phyloP scores from a whole-genome alignment of 345 rosid genomes.

The Linum tenue region DNA sequence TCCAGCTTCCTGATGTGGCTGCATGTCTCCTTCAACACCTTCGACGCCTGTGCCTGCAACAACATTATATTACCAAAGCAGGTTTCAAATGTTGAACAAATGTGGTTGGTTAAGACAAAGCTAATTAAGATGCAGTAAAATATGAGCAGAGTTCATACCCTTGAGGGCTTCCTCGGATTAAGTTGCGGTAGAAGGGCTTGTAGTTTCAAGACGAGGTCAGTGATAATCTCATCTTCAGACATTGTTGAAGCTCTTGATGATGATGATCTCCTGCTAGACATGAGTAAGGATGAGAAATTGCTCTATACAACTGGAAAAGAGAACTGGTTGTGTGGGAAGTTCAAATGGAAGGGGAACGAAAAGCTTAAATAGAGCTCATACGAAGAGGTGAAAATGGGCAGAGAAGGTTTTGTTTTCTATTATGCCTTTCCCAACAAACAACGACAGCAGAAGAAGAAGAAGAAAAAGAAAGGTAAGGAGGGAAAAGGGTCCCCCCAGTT shows the following conservation, averaged over 20 bases:
- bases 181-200: constrained; percentile 23
- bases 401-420: too few species aligned
- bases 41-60: constrained; percentile 34
- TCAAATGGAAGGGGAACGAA: too few species aligned
- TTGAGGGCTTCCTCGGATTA: constrained; percentile 15
- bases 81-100: neutral
- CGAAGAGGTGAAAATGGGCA: too few species aligned
- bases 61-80: constrained; percentile 4
- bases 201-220: constrained; percentile 21
- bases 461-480: too few species aligned
- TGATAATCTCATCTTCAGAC: constrained; percentile 23
- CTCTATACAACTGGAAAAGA: too few species aligned
- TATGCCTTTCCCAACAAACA: too few species aligned
- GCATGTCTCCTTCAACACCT: constrained; percentile 39
- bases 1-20: constrained; percentile 40
- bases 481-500: too few species aligned
- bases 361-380: too few species aligned
- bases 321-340: too few species aligned
- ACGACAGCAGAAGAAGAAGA: too few species aligned
- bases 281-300: neutral
- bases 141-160: constrained; percentile 14
- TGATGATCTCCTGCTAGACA: constrained; percentile 13
- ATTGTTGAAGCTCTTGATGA: constrained; percentile 7
- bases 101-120: neutral
- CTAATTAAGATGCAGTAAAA: neutral